Evolutionary conservation across 2,329 filamentous ascomycete species (phyloP).

Genomic region (Cytospora piceae): DNA sequence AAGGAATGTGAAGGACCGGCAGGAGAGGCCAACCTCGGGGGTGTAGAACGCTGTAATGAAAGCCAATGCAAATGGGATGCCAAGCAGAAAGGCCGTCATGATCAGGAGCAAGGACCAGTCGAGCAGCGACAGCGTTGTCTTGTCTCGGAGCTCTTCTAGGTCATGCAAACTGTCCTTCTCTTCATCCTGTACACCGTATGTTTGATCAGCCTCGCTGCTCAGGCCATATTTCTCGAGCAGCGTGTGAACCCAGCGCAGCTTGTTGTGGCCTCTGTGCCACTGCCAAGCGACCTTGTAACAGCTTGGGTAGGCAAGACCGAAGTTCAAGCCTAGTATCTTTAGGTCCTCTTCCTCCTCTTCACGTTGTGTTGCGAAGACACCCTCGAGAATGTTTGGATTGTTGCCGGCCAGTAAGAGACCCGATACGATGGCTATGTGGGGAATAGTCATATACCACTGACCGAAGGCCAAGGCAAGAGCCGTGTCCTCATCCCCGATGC

Average conservation of each 20-base stretch:
- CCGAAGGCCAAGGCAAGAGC: constrained; percentile 18
- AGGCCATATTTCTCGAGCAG: constrained; percentile 29
- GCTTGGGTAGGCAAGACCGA: constrained; percentile 35
- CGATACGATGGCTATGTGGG: constrained; percentile 37
- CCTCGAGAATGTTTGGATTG: constrained; percentile 38
- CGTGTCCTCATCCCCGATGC: constrained; percentile 33
- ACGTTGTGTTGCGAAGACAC: constrained; percentile 33
- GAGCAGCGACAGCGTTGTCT: constrained; percentile 24
- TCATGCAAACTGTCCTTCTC: constrained; percentile 26
- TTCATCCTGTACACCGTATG: constrained; percentile 5
- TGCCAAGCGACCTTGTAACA: constrained; percentile 37
- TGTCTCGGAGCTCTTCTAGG: constrained; percentile 28
- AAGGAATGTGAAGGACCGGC: constrained; percentile 34
- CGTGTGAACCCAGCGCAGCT: constrained; percentile 35
- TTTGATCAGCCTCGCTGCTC: background rate
- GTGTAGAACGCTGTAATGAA: constrained; percentile 35
- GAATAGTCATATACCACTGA: constrained; percentile 34
- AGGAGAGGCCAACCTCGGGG: constrained; percentile 34
- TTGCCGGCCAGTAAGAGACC: constrained; percentile 36
- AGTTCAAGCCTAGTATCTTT: constrained; percentile 30
- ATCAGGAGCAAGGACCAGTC: constrained; percentile 33
- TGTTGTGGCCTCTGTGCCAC: constrained; percentile 36
- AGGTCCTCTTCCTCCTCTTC: constrained; percentile 26
- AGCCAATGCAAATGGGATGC: constrained; percentile 33
- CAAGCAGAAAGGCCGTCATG: constrained; percentile 32